Evolutionary conservation across 169 alveolate genomes (phyloP), one percentile per base, ranked within the genome.

Genomic region (Babesia divergens): DNA sequence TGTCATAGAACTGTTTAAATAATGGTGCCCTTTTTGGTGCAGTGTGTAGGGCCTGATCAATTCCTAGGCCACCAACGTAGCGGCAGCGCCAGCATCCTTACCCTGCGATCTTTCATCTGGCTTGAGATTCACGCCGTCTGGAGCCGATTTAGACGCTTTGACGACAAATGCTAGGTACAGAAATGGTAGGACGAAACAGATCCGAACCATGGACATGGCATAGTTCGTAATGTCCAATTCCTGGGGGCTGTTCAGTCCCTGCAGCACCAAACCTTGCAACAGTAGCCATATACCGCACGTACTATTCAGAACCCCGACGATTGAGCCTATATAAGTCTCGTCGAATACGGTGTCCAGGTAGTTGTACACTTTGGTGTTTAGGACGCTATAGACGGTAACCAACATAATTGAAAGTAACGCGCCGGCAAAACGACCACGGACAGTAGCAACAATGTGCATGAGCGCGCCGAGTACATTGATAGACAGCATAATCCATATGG

Each of bases 221-320:
- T 32, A 14, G 60, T 70, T 66, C 29, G 58, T 58, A 8, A 56
- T 6, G 34, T 58, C 31, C 18, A 58, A 6, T 24, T 13, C 54
- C 28, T 46, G 20, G 13, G 54, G 54, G 13, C 18, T 24, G 9
- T 5, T 6, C 13, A 6, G 5, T 16, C 13, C 20, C 28, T 46
- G 9, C 18, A 20, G 5, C 31, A 28, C 43, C 4, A 62, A 22
- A 58, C 31, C 53, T 49, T 62, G 72, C 24, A 68, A 7, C 3
- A 77, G 50, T 52, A 77, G 11, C 69, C 86, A 64, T n/a, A 77
- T 1, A 16, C 86, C 86, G 40, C 82, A 72, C 51, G 58, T 32
- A 32, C 76, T 70, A 52, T 77, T 77, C n/a, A 77, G 59, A 37
- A 65, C 62, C n/a, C 86, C 86, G 22, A 77, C 67, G 24, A 77